Evolutionary conservation across 2,329 filamentous ascomycete genomes (phyloP).

Genomic region (Kalaharituber pfeilii): DNA sequence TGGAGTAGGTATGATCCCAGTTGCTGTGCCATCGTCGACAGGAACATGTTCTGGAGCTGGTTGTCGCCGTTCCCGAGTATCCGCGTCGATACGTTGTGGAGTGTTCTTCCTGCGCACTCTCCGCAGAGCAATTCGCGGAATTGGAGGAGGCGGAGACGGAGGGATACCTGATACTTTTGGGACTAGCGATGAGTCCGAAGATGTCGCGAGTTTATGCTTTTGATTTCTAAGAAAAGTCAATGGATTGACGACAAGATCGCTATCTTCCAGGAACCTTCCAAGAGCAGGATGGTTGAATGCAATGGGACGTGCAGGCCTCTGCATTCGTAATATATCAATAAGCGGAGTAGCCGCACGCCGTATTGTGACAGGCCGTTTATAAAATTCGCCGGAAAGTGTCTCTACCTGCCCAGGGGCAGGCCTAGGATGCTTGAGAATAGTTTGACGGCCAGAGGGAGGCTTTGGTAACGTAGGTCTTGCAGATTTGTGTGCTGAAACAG

Average conservation of each 20-base stretch:
- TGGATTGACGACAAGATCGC: conserved; percentile 7
- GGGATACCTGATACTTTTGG: not conserved
- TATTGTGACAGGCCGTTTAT: not conserved
- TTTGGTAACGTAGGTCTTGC: not conserved
- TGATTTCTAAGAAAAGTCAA: not conserved
- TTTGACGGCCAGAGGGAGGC: not conserved
- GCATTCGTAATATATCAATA: conserved; percentile 2
- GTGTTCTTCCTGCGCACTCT: conserved; percentile 10
- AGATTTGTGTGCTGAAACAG: not conserved
- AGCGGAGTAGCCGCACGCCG: conserved; percentile 4
- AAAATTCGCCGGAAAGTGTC: not conserved
- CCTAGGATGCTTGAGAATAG: not conserved
- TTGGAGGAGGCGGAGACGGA: not conserved
- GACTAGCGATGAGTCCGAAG: not conserved
- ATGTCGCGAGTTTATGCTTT: too few relatives aligned
- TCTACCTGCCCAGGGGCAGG: not conserved
- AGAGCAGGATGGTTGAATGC: conserved; percentile 6
- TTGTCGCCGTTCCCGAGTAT: conserved; percentile 16
- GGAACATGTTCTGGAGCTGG: conserved; percentile 11
- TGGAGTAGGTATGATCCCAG: not conserved
- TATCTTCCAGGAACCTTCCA: conserved; percentile 9
- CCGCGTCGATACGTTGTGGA: conserved; percentile 14
- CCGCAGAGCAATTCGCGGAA: not conserved
- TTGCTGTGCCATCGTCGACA: conserved; percentile 4
- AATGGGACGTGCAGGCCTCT: not conserved